Conservation (phyloP, 352 stramenopile genomes). For the Thalassiosira livingstoniorum region DNA sequence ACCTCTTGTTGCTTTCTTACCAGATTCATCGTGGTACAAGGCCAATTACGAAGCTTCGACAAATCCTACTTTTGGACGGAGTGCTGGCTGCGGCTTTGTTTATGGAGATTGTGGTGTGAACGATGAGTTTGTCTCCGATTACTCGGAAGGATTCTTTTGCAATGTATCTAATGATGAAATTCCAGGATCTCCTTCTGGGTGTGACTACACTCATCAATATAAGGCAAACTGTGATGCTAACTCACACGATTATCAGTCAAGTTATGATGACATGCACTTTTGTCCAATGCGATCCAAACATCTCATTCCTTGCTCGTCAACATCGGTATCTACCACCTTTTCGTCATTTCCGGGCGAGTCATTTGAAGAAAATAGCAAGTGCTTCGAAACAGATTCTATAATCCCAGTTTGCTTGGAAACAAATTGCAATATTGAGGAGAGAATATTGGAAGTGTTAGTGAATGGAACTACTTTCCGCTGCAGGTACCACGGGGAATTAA, state of each 20-base stretch:
- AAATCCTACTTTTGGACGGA: slow-evolving; percentile 53
- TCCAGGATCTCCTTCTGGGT: slow-evolving; percentile 34
- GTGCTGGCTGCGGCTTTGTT: slow-evolving; percentile 65
- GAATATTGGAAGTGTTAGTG: slow-evolving; percentile 46
- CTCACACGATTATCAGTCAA: slow-evolving; percentile 43
- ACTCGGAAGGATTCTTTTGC: slow-evolving; percentile 55
- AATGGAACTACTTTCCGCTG: slow-evolving; percentile 47
- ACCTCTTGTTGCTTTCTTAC: no score
- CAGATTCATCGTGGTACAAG: slow-evolving; percentile 71
- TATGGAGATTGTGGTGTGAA: slow-evolving; percentile 53
- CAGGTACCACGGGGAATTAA: slow-evolving; percentile 39
- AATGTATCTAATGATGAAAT: slow-evolving; percentile 30
- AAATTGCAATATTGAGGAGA: slow-evolving; percentile 49
- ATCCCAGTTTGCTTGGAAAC: slow-evolving; percentile 55
- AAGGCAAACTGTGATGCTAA: slow-evolving; percentile 48
- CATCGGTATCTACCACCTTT: slow-evolving; percentile 11
- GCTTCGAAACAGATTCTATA: slow-evolving; percentile 44
- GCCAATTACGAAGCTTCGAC: slow-evolving; percentile 51
- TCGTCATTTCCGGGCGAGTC: slow-evolving; percentile 35
- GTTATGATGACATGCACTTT: slow-evolving; percentile 40
- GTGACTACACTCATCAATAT: slow-evolving; percentile 47
- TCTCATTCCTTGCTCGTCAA: slow-evolving; percentile 44
- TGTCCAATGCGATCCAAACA: slow-evolving; percentile 55
- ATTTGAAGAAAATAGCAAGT: slow-evolving; percentile 54
- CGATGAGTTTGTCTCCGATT: slow-evolving; percentile 52